Evolutionary conservation across 495 filamentous ascomycete species (phyloP).

Genomic region (Talaromyces stipitatus): DNA sequence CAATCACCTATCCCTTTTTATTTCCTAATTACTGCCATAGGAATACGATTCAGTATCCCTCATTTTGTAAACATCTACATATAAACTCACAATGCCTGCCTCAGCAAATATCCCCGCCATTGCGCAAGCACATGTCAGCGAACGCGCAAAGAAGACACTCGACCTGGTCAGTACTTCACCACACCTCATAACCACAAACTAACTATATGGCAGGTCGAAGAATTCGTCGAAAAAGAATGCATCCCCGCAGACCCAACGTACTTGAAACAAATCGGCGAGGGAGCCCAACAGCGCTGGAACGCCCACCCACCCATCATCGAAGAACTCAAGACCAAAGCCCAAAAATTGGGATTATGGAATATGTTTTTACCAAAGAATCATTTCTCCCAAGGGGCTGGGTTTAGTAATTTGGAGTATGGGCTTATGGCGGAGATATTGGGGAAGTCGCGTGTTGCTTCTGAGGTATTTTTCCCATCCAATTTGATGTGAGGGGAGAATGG

Average conservation of each 20-base stretch:
- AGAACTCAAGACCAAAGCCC: conserved; percentile 77
- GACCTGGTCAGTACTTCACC: conserved; percentile 41
- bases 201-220: conserved; percentile 55
- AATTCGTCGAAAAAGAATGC: conserved; percentile 96
- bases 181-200: neutral
- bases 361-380: conserved; percentile 94
- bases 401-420: conserved; percentile 85
- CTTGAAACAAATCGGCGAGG: conserved; percentile 69
- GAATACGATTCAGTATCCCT: no score
- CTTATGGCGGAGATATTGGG: conserved; percentile 89
- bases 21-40: no score
- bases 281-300: conserved; percentile 60
- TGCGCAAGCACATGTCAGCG: conserved; percentile 63
- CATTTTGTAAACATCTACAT: neutral
- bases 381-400: conserved; percentile 89
- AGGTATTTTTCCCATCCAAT: conserved; percentile 33
- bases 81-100: conserved; percentile 39
- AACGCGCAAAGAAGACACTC: conserved; percentile 67
- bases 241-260: conserved; percentile 76
- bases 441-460: conserved; percentile 67
- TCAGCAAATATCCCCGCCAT: conserved; percentile 60
- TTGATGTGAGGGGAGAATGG: neutral
- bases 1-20: conserved; percentile 5
- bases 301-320: conserved; percentile 76
- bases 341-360: conserved; percentile 89